Base-by-base conservation (phyloP, 2,329 filamentous ascomycete species). In the Sporothrix pallida region DNA sequence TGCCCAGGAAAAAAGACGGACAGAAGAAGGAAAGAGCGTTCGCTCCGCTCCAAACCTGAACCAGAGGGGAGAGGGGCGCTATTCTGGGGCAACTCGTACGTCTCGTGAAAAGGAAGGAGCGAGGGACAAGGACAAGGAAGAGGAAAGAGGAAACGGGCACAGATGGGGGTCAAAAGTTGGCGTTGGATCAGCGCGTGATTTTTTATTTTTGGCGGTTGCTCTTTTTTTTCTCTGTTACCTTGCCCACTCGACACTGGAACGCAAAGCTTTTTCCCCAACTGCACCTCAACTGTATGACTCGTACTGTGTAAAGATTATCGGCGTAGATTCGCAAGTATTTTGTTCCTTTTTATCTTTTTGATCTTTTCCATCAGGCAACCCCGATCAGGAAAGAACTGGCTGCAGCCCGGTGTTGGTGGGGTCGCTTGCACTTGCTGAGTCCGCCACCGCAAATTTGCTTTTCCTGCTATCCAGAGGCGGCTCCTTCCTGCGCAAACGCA, bases 371-470 rank as follows among this genome's bases (percentile, higher is more conserved):
- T 7, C 31, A 42, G 17, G n/a, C 54, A 20, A 42, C 26, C 63
- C 67, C 13, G 44, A 70, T n/a, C 23, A n/a, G 52, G 62, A 60
- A 71, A 20, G 68, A 67, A 52, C 68, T 37, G 31, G 31, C 56
- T 71, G 56, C 70, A 50, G 46, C 50, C 31, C 58, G 20, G 68
- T 42, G 44, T 23, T 31, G 44, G 56, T 72, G 69, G 68, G 50
- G 69, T 62, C 31, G 68, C 7, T 56, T 37, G 50, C 37, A 44
- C 52, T 46, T 69, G 54, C 60, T 31, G 70, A 63, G 70, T 74
- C 44, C 63, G 50, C 63, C 69, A 71, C 37, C 52, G 69, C 60
- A 74, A 67, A 68, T 58, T 54, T 50, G 23, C 20, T 48, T 56
- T 50, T 26, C 42, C 62, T 20, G 15, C 62, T 65, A 20, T 46